Evolutionary conservation across 2,329 filamentous ascomycete genomes (phyloP).

Genomic region (Tolypocladium pustulatum): DNA sequence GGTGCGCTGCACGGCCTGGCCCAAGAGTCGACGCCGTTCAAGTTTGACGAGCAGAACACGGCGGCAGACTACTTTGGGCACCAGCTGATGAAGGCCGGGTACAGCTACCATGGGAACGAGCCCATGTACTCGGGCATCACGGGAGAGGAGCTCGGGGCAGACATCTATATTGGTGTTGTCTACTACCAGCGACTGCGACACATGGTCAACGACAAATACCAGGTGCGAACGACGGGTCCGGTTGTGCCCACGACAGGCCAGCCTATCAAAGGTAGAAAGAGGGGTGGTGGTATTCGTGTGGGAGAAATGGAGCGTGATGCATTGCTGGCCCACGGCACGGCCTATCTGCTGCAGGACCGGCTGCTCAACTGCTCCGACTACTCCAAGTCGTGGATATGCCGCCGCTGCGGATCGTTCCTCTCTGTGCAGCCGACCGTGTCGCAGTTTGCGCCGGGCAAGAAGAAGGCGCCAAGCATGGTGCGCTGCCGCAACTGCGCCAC

Average conservation of each 20-base stretch:
- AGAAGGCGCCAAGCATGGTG: conserved; percentile 57
- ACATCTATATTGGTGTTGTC: conserved; percentile 94
- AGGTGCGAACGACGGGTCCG: conserved; percentile 90
- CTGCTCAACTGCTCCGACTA: conserved; percentile 97
- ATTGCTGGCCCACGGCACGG: conserved; percentile 86
- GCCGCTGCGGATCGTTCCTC: conserved; percentile 80
- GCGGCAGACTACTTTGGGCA: conserved; percentile 93
- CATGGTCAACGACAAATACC: conserved; percentile 99
- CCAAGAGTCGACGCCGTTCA: conserved; percentile 91
- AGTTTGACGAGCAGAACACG: conserved; percentile 84
- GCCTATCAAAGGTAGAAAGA: conserved; percentile 92
- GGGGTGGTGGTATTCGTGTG: conserved; percentile 96
- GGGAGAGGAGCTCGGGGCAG: conserved; percentile 82
- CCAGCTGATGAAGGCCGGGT: conserved; percentile 88
- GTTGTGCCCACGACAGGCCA: conserved; percentile 86
- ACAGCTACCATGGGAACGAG: conserved; percentile 97
- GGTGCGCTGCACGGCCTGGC: conserved; percentile 91
- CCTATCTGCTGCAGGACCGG: conserved; percentile 88
- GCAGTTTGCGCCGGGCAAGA: conserved; percentile 49
- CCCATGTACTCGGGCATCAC: conserved; percentile 98
- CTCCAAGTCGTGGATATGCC: conserved; percentile 79
- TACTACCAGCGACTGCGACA: conserved; percentile 97
- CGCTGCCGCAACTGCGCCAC: conserved; percentile 71
- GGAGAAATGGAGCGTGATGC: conserved; percentile 99
- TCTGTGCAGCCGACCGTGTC: conserved; percentile 73